A percentile compares a stretch with the other conserved stretches of the same genome.
phyloP scores from a whole-genome alignment of 2,329 filamentous ascomycete species.

The Arthroderma sp. region DNA sequence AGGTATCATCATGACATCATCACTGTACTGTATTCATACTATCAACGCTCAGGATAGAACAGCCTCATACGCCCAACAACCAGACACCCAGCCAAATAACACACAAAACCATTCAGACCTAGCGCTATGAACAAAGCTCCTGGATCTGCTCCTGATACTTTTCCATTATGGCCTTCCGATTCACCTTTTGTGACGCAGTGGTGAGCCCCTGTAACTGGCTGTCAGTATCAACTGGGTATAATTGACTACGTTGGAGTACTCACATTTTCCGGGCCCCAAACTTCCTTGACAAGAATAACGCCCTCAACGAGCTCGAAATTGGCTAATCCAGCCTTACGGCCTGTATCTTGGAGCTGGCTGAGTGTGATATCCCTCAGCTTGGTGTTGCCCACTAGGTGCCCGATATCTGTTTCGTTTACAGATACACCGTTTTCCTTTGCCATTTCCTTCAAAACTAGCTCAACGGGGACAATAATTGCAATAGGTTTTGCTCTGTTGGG shows the following conservation, averaged over 20 bases:
- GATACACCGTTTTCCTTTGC: slow-evolving; percentile 39
- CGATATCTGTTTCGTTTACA: slow-evolving; percentile 15
- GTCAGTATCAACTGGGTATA: slow-evolving; percentile 13
- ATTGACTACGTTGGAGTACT: slow-evolving; percentile 11
- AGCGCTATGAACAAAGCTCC: too few relatives aligned
- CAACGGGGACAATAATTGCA: slow-evolving; percentile 49
- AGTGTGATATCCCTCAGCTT: slow-evolving; percentile 29
- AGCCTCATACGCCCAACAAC: too few relatives aligned
- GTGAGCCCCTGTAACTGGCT: slow-evolving; percentile 41
- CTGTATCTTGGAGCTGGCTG: slow-evolving; percentile 27
- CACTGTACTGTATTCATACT: too few relatives aligned
- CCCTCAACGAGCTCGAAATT: slow-evolving; percentile 32
- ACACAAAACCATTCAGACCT: too few relatives aligned
- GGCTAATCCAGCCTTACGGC: slow-evolving; percentile 22
- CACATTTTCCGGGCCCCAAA: slow-evolving; percentile 32
- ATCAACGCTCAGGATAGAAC: too few relatives aligned
- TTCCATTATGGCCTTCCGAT: slow-evolving; percentile 52
- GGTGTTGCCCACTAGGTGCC: slow-evolving; percentile 23
- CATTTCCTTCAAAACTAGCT: slow-evolving; percentile 48
- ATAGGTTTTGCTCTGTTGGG: slow-evolving; percentile 40
- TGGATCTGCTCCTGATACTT: slow-evolving; percentile 51
- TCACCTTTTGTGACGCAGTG: slow-evolving; percentile 60
- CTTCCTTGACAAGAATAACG: slow-evolving; percentile 33
- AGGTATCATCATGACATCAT: too few relatives aligned
- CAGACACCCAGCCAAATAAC: too few relatives aligned